phyloP scores from a whole-genome alignment of 495 filamentous ascomycete species.

The Daldinia concentrica region DNA sequence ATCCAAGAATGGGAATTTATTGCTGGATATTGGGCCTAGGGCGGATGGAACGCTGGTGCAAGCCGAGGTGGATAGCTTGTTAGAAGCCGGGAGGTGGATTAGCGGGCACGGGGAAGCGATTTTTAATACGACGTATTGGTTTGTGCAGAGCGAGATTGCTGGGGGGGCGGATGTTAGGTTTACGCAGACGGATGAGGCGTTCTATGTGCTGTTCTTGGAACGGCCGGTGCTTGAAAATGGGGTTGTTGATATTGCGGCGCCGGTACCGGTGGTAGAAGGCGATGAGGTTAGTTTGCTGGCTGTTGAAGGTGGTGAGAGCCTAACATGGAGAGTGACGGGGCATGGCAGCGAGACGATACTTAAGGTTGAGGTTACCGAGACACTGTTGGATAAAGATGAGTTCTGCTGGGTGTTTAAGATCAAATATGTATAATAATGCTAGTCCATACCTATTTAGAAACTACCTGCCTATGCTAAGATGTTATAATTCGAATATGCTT shows the following conservation, averaged over 20 bases:
- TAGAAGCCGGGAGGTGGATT: constrained; percentile 62
- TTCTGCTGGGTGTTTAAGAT: constrained; percentile 64
- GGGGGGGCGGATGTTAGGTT: constrained; percentile 58
- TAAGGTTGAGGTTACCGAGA: constrained; percentile 40
- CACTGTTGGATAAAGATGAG: constrained; percentile 51
- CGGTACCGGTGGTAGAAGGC: constrained; percentile 56
- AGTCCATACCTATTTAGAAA: neutral
- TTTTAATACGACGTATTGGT: constrained; percentile 67
- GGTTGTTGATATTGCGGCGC: constrained; percentile 51
- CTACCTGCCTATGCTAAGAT: neutral
- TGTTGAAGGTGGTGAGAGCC: constrained; percentile 50
- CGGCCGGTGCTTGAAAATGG: constrained; percentile 46
- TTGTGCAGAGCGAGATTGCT: constrained; percentile 54
- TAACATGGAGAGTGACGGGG: constrained; percentile 42
- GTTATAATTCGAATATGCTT: neutral
- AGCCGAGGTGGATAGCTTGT: constrained; percentile 56
- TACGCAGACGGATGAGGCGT: constrained; percentile 61
- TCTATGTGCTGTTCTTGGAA: constrained; percentile 60
- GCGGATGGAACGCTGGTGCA: constrained; percentile 63
- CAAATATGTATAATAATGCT: constrained; percentile 39
- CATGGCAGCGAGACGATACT: constrained; percentile 46
- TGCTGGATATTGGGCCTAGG: constrained; percentile 63
- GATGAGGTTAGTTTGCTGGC: constrained; percentile 59
- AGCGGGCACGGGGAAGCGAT: constrained; percentile 61
- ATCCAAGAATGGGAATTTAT: constrained; percentile 64